Evolutionary conservation across 345 rosid species (phyloP), one percentile per base, ranked within the genome.

Genomic region (Hypericum androsaemum): DNA sequence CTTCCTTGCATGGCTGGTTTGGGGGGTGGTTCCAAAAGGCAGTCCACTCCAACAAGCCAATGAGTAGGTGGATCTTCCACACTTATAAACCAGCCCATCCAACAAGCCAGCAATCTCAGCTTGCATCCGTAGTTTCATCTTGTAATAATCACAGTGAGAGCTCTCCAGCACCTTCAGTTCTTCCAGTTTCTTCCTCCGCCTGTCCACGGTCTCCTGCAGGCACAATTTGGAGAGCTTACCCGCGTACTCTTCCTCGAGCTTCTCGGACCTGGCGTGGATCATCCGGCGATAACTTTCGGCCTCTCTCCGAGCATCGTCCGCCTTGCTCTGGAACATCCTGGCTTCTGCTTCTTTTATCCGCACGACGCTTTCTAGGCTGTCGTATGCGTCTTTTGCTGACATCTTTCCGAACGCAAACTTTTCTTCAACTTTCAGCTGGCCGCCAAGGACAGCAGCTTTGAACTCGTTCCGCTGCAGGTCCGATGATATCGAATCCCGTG

Each of bases 61-160:
- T n/a, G n/a, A n/a, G n/a, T n/a, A n/a, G n/a, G n/a, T n/a, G n/a
- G n/a, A n/a, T n/a, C n/a, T n/a, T n/a, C n/a, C n/a, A n/a, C n/a
- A n/a, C n/a, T n/a, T n/a, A n/a, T n/a, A n/a, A n/a, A n/a, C n/a
- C n/a, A n/a, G n/a, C n/a, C n/a, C n/a, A n/a, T n/a, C n/a, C n/a
- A n/a, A n/a, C 77, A 92, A 70, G 28, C 95, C 94, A 56, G 82
- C 77, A 68, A 92, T 92, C 70, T 92, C 95, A 48, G 74, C 74
- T 74, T 83, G 96, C 98, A 92, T 92, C 68, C 97, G 81, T 70
- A 78, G 54, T 81, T 88, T 92, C 97, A 92, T 88, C 41, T 83
- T 81, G 72, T 68, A 80, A 71, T 92, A 88, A 55, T 92, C 95
- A 37, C 81, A 80, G 5, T 81, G 94, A 1, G 95, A 75, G 58